Evolutionary conservation across 495 filamentous ascomycete species (phyloP).

Genomic region (Talaromyces wortmannii): DNA sequence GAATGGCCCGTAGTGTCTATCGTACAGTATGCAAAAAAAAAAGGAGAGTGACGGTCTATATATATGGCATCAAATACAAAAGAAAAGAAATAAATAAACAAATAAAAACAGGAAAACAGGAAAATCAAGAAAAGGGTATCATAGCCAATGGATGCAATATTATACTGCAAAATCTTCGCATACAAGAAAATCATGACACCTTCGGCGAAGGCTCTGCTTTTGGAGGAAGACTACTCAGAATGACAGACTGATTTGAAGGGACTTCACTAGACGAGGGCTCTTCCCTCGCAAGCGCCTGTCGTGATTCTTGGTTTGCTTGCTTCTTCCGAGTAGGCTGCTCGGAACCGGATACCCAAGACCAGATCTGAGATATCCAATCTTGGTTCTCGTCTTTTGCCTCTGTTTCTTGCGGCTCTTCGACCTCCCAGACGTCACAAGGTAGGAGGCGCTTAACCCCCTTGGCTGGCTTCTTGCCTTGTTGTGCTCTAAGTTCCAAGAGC

Average conservation of each 20-base stretch:
- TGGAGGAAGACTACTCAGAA: not conserved
- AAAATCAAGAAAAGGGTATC: conserved; percentile 1
- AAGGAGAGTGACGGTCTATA: not conserved
- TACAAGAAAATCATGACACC: not conserved
- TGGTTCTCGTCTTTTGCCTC: conserved; percentile 15
- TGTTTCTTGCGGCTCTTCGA: conserved; percentile 20
- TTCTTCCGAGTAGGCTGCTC: not conserved
- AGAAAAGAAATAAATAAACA: not conserved
- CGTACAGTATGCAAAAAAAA: not conserved
- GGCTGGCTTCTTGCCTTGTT: conserved; percentile 23
- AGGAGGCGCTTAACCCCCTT: conserved; percentile 28
- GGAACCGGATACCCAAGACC: conserved; percentile 23
- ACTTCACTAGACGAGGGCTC: not conserved
- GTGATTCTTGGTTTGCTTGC: conserved; percentile 4
- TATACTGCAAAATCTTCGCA: not conserved
- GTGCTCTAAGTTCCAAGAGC: conserved; percentile 48
- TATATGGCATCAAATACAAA: not conserved
- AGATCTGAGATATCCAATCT: conserved; percentile 25
- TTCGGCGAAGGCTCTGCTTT: conserved; percentile 1
- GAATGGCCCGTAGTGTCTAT: not conserved
- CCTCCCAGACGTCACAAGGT: conserved; percentile 38
- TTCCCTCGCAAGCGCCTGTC: not conserved
- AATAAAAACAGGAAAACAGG: not conserved
- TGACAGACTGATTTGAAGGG: not conserved
- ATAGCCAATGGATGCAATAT: not conserved